A percentile compares a stretch with the other conserved stretches of the same genome.
These are phyloP conservation scores for Pseudonitzschia delicatissima DNA, from an alignment of 108 stramenopile species.

Conservation along the genomic window DNA sequence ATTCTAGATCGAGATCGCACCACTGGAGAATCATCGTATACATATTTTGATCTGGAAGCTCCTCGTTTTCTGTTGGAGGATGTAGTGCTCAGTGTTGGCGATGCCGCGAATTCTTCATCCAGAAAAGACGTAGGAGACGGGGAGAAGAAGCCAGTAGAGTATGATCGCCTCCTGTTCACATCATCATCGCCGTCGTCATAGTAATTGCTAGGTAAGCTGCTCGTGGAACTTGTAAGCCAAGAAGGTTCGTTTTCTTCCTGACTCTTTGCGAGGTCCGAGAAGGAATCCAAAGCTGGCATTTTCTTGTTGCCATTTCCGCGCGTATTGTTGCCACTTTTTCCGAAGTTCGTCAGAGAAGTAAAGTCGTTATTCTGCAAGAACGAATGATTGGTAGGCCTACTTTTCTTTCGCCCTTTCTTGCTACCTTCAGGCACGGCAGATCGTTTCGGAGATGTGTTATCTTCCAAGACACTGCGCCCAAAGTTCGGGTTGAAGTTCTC, in stretches of 20 bases:
- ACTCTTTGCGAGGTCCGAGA: conserved; percentile 24
- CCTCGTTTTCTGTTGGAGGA: conserved; percentile 31
- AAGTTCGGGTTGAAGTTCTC: conserved; percentile 38
- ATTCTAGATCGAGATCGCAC: conserved; percentile 9
- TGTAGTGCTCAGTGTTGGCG: conserved; percentile 19
- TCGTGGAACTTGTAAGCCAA: conserved; percentile 15
- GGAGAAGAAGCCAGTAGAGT: background rate
- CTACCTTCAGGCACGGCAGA: background rate
- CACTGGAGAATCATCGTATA: conserved; percentile 1
- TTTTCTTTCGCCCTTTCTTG: conserved; percentile 29
- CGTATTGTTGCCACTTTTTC: background rate
- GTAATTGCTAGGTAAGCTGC: background rate
- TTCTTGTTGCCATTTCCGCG: background rate
- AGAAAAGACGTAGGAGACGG: background rate
- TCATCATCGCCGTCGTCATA: background rate
- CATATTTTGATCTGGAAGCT: conserved; percentile 21
- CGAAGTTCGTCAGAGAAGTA: background rate
- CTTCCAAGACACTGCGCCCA: background rate
- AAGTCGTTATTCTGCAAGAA: background rate
- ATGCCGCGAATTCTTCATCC: conserved; percentile 6
- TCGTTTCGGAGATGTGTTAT: conserved; percentile 32
- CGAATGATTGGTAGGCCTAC: conserved; percentile 12
- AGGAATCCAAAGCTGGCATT: conserved; percentile 6
- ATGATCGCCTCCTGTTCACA: background rate
- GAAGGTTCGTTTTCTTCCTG: background rate